Conservation (phyloP, 2,329 filamentous ascomycete genomes). For the Alternaria consortialis region DNA sequence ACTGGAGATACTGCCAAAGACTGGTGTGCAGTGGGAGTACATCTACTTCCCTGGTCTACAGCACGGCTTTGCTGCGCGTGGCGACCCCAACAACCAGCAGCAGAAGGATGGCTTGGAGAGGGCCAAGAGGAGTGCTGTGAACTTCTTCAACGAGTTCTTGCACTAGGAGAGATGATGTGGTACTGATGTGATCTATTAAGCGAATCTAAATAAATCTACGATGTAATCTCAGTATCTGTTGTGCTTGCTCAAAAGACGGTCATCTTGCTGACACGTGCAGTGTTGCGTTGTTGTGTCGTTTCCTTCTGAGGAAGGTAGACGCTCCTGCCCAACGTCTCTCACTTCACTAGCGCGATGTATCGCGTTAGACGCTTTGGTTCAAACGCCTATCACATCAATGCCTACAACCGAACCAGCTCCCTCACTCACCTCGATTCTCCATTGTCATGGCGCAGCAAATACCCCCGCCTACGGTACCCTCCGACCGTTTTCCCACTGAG, state of each 20-base stretch:
- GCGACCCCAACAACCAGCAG: constrained; percentile 33
- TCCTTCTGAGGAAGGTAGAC: too few species aligned
- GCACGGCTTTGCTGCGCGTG: constrained; percentile 47
- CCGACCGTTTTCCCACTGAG: too few species aligned
- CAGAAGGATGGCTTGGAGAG: constrained; percentile 47
- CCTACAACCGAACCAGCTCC: too few species aligned
- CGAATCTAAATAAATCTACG: neutral
- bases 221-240: neutral
- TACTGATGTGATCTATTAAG: neutral
- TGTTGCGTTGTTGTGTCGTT: neutral
- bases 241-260: neutral
- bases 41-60: constrained; percentile 43
- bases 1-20: constrained; percentile 39
- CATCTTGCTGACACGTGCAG: neutral
- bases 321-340: neutral
- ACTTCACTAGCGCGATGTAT: too few species aligned
- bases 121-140: constrained; percentile 44
- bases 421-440: too few species aligned
- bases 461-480: too few species aligned
- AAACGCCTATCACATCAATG: too few species aligned
- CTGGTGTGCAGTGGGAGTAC: constrained; percentile 46
- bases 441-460: too few species aligned
- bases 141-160: constrained; percentile 46
- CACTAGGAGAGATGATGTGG: constrained; percentile 25
- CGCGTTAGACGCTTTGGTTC: too few species aligned